Evolutionary conservation across 2,329 filamentous ascomycete species (phyloP).

Genomic region (Tolypocladium sp.): DNA sequence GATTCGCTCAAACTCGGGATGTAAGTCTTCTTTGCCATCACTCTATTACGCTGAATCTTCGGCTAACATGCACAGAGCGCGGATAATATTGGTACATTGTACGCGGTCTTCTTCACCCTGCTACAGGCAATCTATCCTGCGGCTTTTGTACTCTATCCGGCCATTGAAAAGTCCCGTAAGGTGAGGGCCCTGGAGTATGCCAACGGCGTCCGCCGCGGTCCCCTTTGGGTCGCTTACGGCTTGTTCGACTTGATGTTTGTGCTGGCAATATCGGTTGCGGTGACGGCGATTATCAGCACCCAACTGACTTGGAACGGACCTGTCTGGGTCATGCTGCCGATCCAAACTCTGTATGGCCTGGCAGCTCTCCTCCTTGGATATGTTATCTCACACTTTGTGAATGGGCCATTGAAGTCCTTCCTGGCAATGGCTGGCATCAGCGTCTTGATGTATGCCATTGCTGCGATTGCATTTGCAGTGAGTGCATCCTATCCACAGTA

Average conservation of each 20-base stretch:
- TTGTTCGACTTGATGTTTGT: constrained; percentile 69
- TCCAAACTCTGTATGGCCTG: constrained; percentile 69
- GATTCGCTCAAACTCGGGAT: too few species aligned
- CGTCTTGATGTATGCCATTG: constrained; percentile 52
- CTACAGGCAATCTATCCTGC: constrained; percentile 56
- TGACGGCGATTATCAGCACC: constrained; percentile 17
- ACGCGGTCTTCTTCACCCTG: constrained; percentile 49
- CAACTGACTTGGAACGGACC: constrained; percentile 58
- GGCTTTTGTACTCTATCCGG: constrained; percentile 71
- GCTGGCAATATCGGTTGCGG: constrained; percentile 49
- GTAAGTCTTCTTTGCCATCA: too few species aligned
- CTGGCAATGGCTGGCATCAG: constrained; percentile 50
- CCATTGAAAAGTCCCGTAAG: constrained; percentile 63
- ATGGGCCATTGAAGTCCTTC: constrained; percentile 62
- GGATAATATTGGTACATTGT: constrained; percentile 12
- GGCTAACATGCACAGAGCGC: too few species aligned
- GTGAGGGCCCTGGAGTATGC: constrained; percentile 78
- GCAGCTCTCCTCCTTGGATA: constrained; percentile 62
- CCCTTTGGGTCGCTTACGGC: constrained; percentile 73
- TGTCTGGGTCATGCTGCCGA: constrained; percentile 64
- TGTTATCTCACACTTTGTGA: constrained; percentile 53
- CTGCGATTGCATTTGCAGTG: constrained; percentile 10
- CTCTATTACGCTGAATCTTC: too few species aligned
- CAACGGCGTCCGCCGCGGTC: constrained; percentile 69
- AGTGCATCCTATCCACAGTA: too few species aligned